Evolutionary conservation across 2,329 filamentous ascomycete genomes (phyloP).

Genomic region (Arthroderma uncinatum): DNA sequence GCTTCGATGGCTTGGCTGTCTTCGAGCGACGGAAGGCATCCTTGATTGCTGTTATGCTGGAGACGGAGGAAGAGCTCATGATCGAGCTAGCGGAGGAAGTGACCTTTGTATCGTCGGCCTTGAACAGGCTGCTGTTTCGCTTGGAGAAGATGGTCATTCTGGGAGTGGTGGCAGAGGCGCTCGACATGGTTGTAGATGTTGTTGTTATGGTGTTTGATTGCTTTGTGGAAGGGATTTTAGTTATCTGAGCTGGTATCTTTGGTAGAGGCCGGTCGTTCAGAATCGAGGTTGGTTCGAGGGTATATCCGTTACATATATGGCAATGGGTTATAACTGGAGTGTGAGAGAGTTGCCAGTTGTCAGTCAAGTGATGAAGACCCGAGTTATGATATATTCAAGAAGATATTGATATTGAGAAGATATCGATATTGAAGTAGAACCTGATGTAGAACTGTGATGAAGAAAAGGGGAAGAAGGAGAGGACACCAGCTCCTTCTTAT

Average conservation of each 20-base stretch:
- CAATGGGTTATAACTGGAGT: background rate
- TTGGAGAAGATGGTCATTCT: slow-evolving; percentile 2
- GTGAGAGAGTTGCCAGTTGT: background rate
- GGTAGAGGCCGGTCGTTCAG: background rate
- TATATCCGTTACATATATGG: background rate
- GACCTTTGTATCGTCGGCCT: background rate
- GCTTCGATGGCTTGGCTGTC: background rate
- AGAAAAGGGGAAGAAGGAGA: slow-evolving; percentile 7
- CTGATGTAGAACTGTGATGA: background rate
- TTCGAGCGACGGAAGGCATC: slow-evolving; percentile 1
- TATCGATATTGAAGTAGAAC: too few relatives aligned
- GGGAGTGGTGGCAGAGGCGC: background rate
- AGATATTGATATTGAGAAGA: too few relatives aligned
- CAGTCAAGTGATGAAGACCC: background rate
- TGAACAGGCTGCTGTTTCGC: background rate
- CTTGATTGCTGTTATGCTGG: slow-evolving; percentile 9
- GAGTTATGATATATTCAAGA: too few relatives aligned
- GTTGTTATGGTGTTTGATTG: background rate
- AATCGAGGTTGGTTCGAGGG: background rate
- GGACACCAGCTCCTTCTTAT: slow-evolving; percentile 6
- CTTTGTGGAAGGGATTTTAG: background rate
- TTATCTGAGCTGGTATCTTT: background rate
- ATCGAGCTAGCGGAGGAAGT: slow-evolving; percentile 4
- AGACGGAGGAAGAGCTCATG: slow-evolving; percentile 6
- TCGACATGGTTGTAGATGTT: background rate